Conservation (phyloP, 1,284 basidiomycete species). For the Pseudozyma hubeiensis region DNA sequence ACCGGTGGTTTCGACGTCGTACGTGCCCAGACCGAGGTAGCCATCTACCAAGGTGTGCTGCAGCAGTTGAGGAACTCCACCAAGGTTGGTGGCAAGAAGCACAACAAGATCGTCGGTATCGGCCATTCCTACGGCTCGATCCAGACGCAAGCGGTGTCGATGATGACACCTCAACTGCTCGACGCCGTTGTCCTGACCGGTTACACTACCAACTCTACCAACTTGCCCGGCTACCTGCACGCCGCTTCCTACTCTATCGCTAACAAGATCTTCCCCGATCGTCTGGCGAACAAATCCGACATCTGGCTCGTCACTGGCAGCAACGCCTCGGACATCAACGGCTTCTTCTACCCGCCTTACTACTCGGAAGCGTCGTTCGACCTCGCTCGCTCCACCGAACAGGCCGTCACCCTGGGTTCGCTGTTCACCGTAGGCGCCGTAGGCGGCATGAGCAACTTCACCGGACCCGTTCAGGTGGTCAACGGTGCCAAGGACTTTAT, state of each 20-base stretch:
- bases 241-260: slow-evolving; percentile 65
- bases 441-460: slow-evolving; percentile 62
- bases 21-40: slow-evolving; percentile 68
- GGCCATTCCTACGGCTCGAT: slow-evolving; percentile 47
- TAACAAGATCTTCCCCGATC: slow-evolving; percentile 50
- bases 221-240: slow-evolving; percentile 54
- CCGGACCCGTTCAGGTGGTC: slow-evolving; percentile 69
- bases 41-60: slow-evolving; percentile 66
- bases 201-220: slow-evolving; percentile 58
- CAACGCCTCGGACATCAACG: slow-evolving; percentile 65
- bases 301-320: slow-evolving; percentile 60
- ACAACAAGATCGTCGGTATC: slow-evolving; percentile 54
- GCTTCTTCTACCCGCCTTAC: slow-evolving; percentile 70
- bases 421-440: slow-evolving; percentile 59
- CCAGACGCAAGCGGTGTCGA: slow-evolving; percentile 59
- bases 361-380: slow-evolving; percentile 64
- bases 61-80: slow-evolving; percentile 50
- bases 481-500: slow-evolving; percentile 70
- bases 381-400: slow-evolving; percentile 52
- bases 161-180: slow-evolving; percentile 56
- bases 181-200: slow-evolving; percentile 69
- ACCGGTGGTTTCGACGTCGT: slow-evolving; percentile 61
- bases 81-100: slow-evolving; percentile 33
- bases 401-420: slow-evolving; percentile 68
- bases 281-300: slow-evolving; percentile 28